A percentile compares a stretch with the other conserved stretches of the same genome.
These are phyloP conservation scores for Hypoxylon sp. DNA, from an alignment of 2,329 filamentous ascomycete genomes.

Conservation along the genomic window DNA sequence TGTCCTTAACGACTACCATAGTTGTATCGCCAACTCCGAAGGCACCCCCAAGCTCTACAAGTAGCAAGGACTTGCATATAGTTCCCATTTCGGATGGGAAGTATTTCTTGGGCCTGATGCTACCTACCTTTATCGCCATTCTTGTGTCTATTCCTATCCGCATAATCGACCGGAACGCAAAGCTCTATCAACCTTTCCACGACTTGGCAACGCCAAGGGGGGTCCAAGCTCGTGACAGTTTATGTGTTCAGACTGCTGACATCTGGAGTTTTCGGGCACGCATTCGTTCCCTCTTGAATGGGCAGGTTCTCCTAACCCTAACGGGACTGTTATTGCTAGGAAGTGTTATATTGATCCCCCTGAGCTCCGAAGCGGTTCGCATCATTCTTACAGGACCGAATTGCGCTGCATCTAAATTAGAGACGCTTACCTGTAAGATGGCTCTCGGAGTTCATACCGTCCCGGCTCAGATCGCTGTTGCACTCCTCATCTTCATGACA, in stretches of 20 bases:
- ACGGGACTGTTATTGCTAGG: slow-evolving; percentile 48
- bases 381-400: slow-evolving; percentile 48
- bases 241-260: slow-evolving; percentile 53
- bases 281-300: slow-evolving; percentile 45
- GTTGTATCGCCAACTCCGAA: slow-evolving; percentile 25
- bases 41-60: slow-evolving; percentile 12
- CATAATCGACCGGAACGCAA: slow-evolving; percentile 48
- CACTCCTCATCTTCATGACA: slow-evolving; percentile 45
- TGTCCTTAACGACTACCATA: slow-evolving; percentile 28
- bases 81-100: slow-evolving; percentile 40
- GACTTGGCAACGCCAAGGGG: slow-evolving; percentile 50
- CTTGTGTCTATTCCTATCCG: slow-evolving; percentile 48
- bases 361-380: slow-evolving; percentile 52
- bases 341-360: slow-evolving; percentile 49
- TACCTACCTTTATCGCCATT: slow-evolving; percentile 49
- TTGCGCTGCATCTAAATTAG: slow-evolving; percentile 6
- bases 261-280: slow-evolving; percentile 48
- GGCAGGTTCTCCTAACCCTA: slow-evolving; percentile 49
- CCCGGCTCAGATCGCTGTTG: slow-evolving; percentile 46
- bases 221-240: slow-evolving; percentile 50
- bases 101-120: slow-evolving; percentile 49
- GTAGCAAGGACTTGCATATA: slow-evolving; percentile 20
- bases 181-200: slow-evolving; percentile 53
- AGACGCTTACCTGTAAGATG: slow-evolving; percentile 45
- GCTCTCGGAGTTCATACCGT: slow-evolving; percentile 47